Evolutionary conservation across 2,329 filamentous ascomycete species (phyloP), one percentile per base, ranked within the genome.

Genomic region (Scorias spongiosa): DNA sequence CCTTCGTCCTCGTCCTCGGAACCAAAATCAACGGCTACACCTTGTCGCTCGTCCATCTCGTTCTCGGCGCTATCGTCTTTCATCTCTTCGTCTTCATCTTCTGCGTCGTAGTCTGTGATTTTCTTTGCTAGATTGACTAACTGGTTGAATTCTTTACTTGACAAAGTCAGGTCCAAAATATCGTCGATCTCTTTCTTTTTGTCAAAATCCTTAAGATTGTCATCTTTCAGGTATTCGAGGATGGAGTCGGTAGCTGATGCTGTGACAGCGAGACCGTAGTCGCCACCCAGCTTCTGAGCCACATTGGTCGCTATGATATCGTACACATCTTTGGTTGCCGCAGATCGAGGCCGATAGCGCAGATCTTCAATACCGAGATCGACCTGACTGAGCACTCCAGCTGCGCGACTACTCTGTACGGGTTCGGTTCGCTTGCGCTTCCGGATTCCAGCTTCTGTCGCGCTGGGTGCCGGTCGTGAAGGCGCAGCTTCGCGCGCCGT

Each of bases 151-250:
- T 94, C 81, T 60, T 95, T 93, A 1, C 85, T 76, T 41, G 74
- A 80, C 69, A 95, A 76, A 1, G 79, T 78, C 30, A 75, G 75
- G n/a, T 89, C 91, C 37, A 98, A 65, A 47, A 96, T 78, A 51
- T 96, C 91, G 55, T 98, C 91, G 38, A 96, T 78, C 61, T 95
- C 87, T 66, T 88, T 94, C 70, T 98, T 98, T 71, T 93, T 95
- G 62, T 98, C 91, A 47, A 93, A 84, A 60, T 98, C 91, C 63
- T 96, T 96, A 68, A 95, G 70, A 49, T 88, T 83, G 49, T 95
- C 88, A 54, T 96, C 88, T 64, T 98, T 98, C 39, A 98, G 69
- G 49, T 82, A 86, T 60, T 98, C 91, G 43, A 98, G 63, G 2
- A 88, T 80, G 2, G 84, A 87, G 61, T 98, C 91, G 11, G 91